These are phyloP conservation scores for Schwanniomyces etchellsii DNA, from an alignment of 1,139 yeast species.

Conservation along the genomic window DNA sequence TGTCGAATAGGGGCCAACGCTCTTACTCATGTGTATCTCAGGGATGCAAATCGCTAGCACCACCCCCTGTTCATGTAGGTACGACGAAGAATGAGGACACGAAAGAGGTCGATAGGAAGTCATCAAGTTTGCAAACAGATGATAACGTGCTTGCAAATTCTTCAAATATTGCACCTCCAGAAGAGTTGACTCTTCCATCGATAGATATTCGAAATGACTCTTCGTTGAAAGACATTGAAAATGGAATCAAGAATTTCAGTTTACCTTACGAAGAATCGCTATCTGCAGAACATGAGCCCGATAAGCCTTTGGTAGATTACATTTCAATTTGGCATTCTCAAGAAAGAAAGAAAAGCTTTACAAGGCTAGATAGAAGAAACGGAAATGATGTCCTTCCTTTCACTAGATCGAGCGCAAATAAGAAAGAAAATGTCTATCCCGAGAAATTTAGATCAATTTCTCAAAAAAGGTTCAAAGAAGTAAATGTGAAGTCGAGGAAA, in stretches of 20 bases:
- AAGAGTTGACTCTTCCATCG: constrained; percentile 33
- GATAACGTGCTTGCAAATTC: constrained; percentile 32
- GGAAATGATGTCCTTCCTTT: constrained; percentile 6
- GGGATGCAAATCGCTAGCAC: constrained; percentile 4
- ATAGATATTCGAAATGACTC: constrained; percentile 26
- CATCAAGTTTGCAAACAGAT: constrained; percentile 5
- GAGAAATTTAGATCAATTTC: background rate
- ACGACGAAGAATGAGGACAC: constrained; percentile 10
- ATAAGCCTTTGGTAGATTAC: constrained; percentile 23
- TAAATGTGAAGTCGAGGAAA: constrained; percentile 39
- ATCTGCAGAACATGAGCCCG: constrained; percentile 39
- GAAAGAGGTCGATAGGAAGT: too few species aligned
- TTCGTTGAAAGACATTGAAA: constrained; percentile 35
- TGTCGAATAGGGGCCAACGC: too few species aligned
- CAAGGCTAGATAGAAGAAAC: constrained; percentile 6
- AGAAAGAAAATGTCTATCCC: constrained; percentile 13
- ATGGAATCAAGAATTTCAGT: constrained; percentile 14
- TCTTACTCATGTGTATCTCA: too few species aligned
- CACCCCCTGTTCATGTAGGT: constrained; percentile 8
- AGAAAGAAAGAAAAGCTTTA: constrained; percentile 16
- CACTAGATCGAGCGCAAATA: background rate
- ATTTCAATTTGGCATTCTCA: constrained; percentile 44
- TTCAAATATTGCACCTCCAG: constrained; percentile 37
- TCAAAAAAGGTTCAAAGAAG: constrained; percentile 35
- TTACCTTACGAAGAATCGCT: constrained; percentile 34